phyloP scores from a whole-genome alignment of 2,329 filamentous ascomycete genomes.

The Neofusicoccum ribis region DNA sequence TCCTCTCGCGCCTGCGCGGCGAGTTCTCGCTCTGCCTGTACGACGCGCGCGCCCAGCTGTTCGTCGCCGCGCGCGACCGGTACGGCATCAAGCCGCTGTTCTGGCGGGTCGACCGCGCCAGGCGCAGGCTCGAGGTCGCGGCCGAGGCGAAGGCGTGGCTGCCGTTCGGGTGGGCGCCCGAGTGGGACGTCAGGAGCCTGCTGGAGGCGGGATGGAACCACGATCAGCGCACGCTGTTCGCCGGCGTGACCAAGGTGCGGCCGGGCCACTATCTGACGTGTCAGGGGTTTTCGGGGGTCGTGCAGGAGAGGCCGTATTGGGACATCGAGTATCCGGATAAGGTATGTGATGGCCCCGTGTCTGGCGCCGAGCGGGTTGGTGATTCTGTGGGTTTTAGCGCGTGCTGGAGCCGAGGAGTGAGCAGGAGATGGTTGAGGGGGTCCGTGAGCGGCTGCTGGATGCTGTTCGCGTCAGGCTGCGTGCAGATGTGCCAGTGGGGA shows the following conservation, averaged over 20 bases:
- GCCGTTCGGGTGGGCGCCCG: conserved; percentile 51
- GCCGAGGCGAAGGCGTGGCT: conserved; percentile 58
- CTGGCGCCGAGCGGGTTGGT: neutral
- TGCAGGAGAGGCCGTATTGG: conserved; percentile 53
- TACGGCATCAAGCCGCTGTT: conserved; percentile 61
- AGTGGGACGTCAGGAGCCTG: conserved; percentile 55
- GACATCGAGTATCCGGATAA: conserved; percentile 56
- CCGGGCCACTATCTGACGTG: conserved; percentile 24
- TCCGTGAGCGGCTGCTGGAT: conserved; percentile 53
- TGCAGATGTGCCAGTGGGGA: conserved; percentile 59
- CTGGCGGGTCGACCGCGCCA: conserved; percentile 45
- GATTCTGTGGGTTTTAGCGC: neutral
- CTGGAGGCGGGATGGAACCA: conserved; percentile 46
- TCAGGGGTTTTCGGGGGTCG: conserved; percentile 34
- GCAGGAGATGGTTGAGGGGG: conserved; percentile 53
- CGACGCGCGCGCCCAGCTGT: conserved; percentile 42
- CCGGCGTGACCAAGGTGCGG: conserved; percentile 46
- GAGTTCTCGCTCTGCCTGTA: conserved; percentile 58
- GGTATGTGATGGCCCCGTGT: conserved; percentile 31
- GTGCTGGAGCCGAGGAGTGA: conserved; percentile 46
- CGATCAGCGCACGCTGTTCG: conserved; percentile 52
- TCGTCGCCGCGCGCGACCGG: conserved; percentile 55
- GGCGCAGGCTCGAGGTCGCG: conserved; percentile 46
- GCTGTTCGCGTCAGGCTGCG: conserved; percentile 54
- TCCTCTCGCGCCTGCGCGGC: conserved; percentile 51